Percentiles rank a stretch among this genome's conserved stretches.
Evolutionary conservation across 2,329 filamentous ascomycete genomes (phyloP).

Genomic region (Phialophora macrospora): DNA sequence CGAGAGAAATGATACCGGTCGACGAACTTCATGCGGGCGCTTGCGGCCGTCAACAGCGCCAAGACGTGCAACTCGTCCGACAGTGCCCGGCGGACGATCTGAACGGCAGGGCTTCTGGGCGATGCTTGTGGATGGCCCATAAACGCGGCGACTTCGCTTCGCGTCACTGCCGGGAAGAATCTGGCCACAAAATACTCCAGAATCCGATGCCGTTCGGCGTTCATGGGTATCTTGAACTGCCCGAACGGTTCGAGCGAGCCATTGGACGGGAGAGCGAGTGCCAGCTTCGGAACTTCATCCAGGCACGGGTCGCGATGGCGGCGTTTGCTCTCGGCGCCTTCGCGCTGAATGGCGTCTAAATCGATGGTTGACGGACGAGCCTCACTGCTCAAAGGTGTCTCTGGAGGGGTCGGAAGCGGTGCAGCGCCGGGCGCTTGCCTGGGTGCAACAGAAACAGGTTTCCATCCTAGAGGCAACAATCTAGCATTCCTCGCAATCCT

Average conservation of each 20-base stretch:
- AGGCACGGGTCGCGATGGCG: not conserved
- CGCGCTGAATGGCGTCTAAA: not conserved
- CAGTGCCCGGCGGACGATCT: conserved; percentile 20
- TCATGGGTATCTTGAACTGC: conserved; percentile 28
- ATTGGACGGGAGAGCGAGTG: conserved; percentile 8
- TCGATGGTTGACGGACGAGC: conserved; percentile 1
- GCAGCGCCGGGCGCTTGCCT: not conserved
- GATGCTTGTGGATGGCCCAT: conserved; percentile 15
- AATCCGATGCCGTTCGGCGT: conserved; percentile 27
- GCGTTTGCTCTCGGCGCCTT: conserved; percentile 1
- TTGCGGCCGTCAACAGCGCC: conserved; percentile 22
- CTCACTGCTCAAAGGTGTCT: conserved; percentile 1
- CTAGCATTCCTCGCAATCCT: conserved; percentile 22
- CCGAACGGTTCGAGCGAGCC: conserved; percentile 27
- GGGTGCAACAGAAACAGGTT: conserved; percentile 8
- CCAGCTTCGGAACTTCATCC: conserved; percentile 9
- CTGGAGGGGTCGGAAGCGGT: conserved; percentile 4
- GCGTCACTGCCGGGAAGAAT: conserved; percentile 30
- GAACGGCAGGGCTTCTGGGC: conserved; percentile 20
- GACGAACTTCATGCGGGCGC: conserved; percentile 30
- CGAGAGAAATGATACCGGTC: conserved; percentile 24
- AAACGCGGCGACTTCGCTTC: conserved; percentile 24
- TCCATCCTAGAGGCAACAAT: conserved; percentile 24
- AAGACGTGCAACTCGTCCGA: conserved; percentile 26
- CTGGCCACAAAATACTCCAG: conserved; percentile 30